Percentiles rank a stretch among this genome's conserved stretches.
Conservation (phyloP, 2,329 filamentous ascomycete genomes). For the Fusarium sp. region DNA sequence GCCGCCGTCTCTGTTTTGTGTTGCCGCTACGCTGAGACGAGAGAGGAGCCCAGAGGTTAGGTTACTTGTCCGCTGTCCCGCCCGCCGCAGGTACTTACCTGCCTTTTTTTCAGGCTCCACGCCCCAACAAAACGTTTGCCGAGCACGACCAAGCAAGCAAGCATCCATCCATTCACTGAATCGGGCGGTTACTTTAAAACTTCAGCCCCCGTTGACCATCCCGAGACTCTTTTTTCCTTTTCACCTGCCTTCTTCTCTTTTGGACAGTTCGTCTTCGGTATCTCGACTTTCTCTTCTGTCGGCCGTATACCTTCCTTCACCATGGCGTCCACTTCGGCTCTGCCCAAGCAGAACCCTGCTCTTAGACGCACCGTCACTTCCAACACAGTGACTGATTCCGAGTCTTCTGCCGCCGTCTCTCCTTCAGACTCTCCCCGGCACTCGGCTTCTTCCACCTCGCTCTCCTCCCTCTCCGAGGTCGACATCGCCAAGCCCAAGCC, state of each 20-base stretch:
- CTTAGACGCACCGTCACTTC: constrained; percentile 63
- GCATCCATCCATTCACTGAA: constrained; percentile 12
- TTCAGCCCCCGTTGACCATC: constrained; percentile 34
- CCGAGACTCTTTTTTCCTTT: background rate
- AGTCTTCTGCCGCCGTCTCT: constrained; percentile 68
- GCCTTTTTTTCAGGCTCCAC: constrained; percentile 41
- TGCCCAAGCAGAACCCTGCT: constrained; percentile 57
- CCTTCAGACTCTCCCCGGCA: constrained; percentile 70
- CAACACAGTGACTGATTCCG: constrained; percentile 62
- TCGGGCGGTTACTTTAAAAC: constrained; percentile 32
- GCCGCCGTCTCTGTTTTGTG: constrained; percentile 31
- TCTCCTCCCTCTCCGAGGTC: constrained; percentile 86
- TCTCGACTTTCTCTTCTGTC: constrained; percentile 44
- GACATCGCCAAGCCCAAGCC: constrained; percentile 54
- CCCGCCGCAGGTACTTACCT: constrained; percentile 22
- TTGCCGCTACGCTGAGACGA: constrained; percentile 20
- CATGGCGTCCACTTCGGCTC: constrained; percentile 63
- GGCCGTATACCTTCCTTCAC: constrained; percentile 34
- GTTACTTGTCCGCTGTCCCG: constrained; percentile 26
- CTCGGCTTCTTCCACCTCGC: constrained; percentile 86
- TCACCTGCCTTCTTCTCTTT: constrained; percentile 10
- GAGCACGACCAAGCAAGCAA: constrained; percentile 28
- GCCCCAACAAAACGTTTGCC: constrained; percentile 49
- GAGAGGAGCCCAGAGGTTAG: constrained; percentile 5
- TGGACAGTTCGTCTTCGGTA: constrained; percentile 22